Base-by-base conservation (phyloP, 2,329 filamentous ascomycete species). In the Hirsutella thompsonii region DNA sequence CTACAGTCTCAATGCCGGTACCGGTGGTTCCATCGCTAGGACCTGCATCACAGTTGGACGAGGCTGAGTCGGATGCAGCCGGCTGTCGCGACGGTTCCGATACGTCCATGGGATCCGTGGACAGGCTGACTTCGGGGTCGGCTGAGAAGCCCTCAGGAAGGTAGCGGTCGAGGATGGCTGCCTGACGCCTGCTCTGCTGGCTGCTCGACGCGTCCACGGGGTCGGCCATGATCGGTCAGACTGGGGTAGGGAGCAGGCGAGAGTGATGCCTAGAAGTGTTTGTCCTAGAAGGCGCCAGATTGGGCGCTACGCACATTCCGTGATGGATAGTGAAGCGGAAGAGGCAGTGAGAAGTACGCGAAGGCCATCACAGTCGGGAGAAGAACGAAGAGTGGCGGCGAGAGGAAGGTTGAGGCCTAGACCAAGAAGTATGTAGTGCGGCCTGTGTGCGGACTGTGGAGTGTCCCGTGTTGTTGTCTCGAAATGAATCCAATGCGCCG, bases 141-240 rank as follows among this genome's bases (percentile, higher is more conserved):
- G 61, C 61, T 19, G 61, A 63, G 47, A 60, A 63, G 29, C 61
- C 61, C 39, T 63, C 61, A 11, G 61, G 61, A 1, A 63, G 52
- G 41, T 60, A 60, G 26, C 55, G 55, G 16, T 61, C 54, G 39
- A 63, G 55, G 20, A 63, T 61, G 16, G 59, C 57, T 30, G 57
- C 59, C 36, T 59, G 55, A 33, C 56, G 55, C 36, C 46, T 49
- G 42, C 48, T 53, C 29, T 53, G 52, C 26, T 56, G 46, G 45
- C 52, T 57, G 21, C 48, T 52, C 18, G 53, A 47, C 10, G 51
- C 47, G 14, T 47, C 51, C 38, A 42, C 42, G n/a, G 50, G 48
- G 20, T 55, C 52, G 40, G 51, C 49, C 59, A 60, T 59, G 26
- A 20, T 29, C 29, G 33, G 10, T 23, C n/a, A 29, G 16, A 9